Conservation (phyloP, 106 monocot genomes). For the Dactylorhiza incarnata region DNA sequence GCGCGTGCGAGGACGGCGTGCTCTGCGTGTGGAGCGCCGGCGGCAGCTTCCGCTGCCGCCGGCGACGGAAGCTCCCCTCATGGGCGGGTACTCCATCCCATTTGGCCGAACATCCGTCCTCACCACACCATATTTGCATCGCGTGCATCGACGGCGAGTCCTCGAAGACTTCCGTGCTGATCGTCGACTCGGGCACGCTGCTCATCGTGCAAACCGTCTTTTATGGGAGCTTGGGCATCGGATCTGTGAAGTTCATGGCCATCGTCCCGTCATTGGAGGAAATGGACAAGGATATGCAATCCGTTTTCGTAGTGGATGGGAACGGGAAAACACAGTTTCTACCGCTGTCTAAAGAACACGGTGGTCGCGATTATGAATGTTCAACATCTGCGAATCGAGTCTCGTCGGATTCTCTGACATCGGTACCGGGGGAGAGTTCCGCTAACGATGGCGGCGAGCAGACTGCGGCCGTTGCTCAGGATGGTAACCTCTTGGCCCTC, state of each 20-base stretch:
- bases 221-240: slow-evolving; percentile 36
- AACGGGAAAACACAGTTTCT: slow-evolving; percentile 40
- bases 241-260: slow-evolving; percentile 26
- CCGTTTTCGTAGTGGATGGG: slow-evolving; percentile 38
- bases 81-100: slow-evolving; percentile 50
- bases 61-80: slow-evolving; percentile 52
- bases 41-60: slow-evolving; percentile 47
- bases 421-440: slow-evolving; percentile 18
- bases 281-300: slow-evolving; percentile 10
- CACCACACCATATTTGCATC: slow-evolving; percentile 36
- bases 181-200: slow-evolving; percentile 56
- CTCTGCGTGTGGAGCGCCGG: slow-evolving; percentile 60
- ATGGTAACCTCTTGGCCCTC: slow-evolving; percentile 44
- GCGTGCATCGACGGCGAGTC: slow-evolving; percentile 22
- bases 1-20: slow-evolving; percentile 57
- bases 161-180: slow-evolving; percentile 31
- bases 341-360: slow-evolving; percentile 23
- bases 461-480: slow-evolving; percentile 21
- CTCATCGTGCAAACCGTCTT: slow-evolving; percentile 42
- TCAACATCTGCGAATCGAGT: slow-evolving; percentile 8
- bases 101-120: slow-evolving; percentile 25
- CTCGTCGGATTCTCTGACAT: slow-evolving; percentile 13
- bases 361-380: slow-evolving; percentile 19
- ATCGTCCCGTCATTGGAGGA: slow-evolving; percentile 19
- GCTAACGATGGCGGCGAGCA: slow-evolving; percentile 3